Evolutionary conservation across 495 filamentous ascomycete species (phyloP).

Genomic region (Lasiosphaeria miniovina): DNA sequence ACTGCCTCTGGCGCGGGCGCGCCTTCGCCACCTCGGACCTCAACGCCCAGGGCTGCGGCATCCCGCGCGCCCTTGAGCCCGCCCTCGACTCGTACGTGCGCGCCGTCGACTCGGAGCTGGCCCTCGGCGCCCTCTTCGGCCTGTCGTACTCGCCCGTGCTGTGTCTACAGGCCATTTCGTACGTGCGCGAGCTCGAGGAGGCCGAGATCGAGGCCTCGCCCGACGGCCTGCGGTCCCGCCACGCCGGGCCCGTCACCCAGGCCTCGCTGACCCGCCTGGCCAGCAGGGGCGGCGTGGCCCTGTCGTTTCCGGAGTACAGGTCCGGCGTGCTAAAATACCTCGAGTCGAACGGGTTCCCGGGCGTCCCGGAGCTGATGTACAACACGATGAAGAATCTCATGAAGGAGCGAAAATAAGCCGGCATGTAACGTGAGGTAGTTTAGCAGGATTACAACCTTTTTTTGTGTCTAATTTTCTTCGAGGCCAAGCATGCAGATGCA

Average conservation of each 20-base stretch:
- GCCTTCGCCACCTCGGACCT: constrained; percentile 66
- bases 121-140: constrained; percentile 60
- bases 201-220: constrained; percentile 28
- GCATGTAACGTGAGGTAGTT: too few species aligned
- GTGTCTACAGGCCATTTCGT: constrained; percentile 62
- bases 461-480: too few species aligned
- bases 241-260: constrained; percentile 77
- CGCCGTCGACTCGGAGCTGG: constrained; percentile 39
- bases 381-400: constrained; percentile 77
- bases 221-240: constrained; percentile 45
- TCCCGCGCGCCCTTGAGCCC: constrained; percentile 47
- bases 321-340: constrained; percentile 70
- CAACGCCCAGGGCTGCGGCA: constrained; percentile 71
- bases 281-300: constrained; percentile 63
- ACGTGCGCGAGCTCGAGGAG: constrained; percentile 66
- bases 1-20: constrained; percentile 76
- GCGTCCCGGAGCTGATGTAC: constrained; percentile 72
- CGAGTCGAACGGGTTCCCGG: constrained; percentile 60
- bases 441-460: too few species aligned
- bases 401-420: constrained; percentile 19
- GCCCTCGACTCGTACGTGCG: constrained; percentile 47
- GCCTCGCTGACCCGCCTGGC: constrained; percentile 59
- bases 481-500: too few species aligned
- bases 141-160: constrained; percentile 67
- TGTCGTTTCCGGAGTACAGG: constrained; percentile 73